Evolutionary conservation across 257 asterid genomes (phyloP), one percentile per base, ranked within the genome.

Genomic region (Fraxinus americana): DNA sequence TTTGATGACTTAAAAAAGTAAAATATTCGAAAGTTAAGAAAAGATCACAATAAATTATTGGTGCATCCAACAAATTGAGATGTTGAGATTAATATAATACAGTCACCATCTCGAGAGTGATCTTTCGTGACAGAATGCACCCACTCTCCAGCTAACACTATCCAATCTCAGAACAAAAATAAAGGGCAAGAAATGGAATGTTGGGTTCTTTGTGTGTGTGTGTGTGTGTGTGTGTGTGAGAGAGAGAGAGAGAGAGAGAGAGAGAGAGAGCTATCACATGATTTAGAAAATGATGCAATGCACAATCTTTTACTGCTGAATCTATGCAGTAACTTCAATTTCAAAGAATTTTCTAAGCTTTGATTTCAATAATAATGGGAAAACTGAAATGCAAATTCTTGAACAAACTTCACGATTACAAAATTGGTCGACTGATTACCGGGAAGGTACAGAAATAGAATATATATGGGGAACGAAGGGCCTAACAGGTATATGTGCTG

Each of bases 41-140:
- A 14, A 45, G 0, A 1, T 2, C 12, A 43, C 2, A 8, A 8
- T 2, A 11, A 43, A 12, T 34, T 16, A 50, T 38, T 71, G 36
- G 36, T 23, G 61, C 52, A 32, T 35, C 52, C 32, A 69, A 43
- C 48, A 75, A 57, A 38, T 30, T 57, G 45, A 43, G 2, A 48
- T 61, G 50, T 43, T 45, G 68, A 70, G 67, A 67, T 25, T 27
- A 70, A 16, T 38, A 41, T 70, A 11, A 74, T 34, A 52, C 19
- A 68, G 77, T 41, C 48, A 57, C 75, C 41, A 59, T 70, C 45
- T 34, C 41, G 30, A 19, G 59, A 73, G 48, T 36, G 48, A 52
- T 30, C 36, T 29, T 70, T 41, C 41, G 54, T 12, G 36, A 63
- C 82, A 74, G 38, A 74, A 36, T 13, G 68, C 79, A 73, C 61